A percentile compares a stretch with the other conserved stretches of the same genome.
phyloP scores from a whole-genome alignment of 139 green algal genomes.

The Tetradesmus lagerheimii region DNA sequence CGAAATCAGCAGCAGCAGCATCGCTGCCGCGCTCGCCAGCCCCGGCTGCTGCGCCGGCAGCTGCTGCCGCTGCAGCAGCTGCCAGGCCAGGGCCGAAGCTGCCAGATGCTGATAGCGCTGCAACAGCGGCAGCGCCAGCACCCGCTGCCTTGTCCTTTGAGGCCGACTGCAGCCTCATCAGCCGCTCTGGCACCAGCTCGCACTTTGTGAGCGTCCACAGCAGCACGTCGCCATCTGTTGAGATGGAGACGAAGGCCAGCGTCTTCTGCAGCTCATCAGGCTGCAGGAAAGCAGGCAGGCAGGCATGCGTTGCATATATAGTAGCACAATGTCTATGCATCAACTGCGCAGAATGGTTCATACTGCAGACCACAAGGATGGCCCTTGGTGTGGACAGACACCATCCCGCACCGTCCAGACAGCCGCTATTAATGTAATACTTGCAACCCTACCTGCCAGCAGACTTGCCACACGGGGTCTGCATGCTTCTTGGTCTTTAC shows the following conservation, averaged over 20 bases:
- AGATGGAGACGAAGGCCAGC: slow-evolving; percentile 74
- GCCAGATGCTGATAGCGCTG: slow-evolving; percentile 5
- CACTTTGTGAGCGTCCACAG: slow-evolving; percentile 90
- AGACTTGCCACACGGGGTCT: slow-evolving; percentile 93
- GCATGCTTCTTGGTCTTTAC: slow-evolving; percentile 83
- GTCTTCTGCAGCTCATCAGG: slow-evolving; percentile 69
- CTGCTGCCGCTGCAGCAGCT: slow-evolving; percentile 8
- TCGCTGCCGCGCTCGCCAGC: not conserved
- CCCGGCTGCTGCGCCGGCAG: not conserved
- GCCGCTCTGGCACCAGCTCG: slow-evolving; percentile 80
- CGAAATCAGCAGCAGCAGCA: slow-evolving; percentile 29
- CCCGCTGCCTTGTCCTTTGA: slow-evolving; percentile 24
- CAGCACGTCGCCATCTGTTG: slow-evolving; percentile 82
- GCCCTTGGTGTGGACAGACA: no score
- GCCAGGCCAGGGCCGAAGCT: not conserved
- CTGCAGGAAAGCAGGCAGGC: slow-evolving; percentile 45
- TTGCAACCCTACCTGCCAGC: slow-evolving; percentile 69
- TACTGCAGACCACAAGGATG: no score
- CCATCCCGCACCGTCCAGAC: no score
- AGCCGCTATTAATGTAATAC: not conserved
- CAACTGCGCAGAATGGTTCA: no score
- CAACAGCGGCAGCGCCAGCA: slow-evolving; percentile 9
- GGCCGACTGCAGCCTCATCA: slow-evolving; percentile 65
- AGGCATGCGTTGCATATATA: not conserved
- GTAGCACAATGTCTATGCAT: not conserved